Percentiles rank a stretch among this genome's conserved stretches.
phyloP scores from a whole-genome alignment of 306 rosid genomes.

The Acmispon strigosus region DNA sequence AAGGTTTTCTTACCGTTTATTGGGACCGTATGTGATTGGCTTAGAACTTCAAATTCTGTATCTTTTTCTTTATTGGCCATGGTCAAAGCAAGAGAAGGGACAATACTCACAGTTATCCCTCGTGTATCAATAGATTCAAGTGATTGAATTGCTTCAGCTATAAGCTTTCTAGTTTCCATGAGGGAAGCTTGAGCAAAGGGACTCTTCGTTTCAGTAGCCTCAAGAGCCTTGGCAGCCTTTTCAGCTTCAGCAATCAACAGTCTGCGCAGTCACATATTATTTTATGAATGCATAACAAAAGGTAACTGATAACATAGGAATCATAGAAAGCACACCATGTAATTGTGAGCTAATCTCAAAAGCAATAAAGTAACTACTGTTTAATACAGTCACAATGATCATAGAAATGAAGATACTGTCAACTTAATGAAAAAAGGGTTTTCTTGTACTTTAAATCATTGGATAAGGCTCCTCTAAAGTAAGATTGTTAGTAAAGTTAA shows the following conservation, averaged over 20 bases:
- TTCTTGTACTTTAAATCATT: too few relatives aligned
- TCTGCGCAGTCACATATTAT: slow-evolving; percentile 32
- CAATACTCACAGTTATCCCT: too few relatives aligned
- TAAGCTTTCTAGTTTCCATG: slow-evolving; percentile 61
- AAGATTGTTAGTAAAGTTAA: too few relatives aligned
- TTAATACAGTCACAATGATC: neutral
- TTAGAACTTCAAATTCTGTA: too few relatives aligned
- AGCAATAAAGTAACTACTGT: neutral
- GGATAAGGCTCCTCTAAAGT: too few relatives aligned
- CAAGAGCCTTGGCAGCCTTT: slow-evolving; percentile 71
- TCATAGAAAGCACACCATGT: neutral
- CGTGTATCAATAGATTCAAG: neutral
- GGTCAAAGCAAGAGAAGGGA: too few relatives aligned
- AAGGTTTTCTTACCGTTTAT: too few relatives aligned
- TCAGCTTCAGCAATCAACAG: slow-evolving; percentile 73
- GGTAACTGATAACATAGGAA: neutral
- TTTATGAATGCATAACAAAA: neutral
- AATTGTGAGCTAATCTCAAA: neutral
- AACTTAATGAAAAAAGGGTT: too few relatives aligned
- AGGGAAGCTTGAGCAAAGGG: slow-evolving; percentile 69
- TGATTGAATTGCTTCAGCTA: slow-evolving; percentile 63
- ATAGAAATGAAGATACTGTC: too few relatives aligned
- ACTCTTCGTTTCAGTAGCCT: slow-evolving; percentile 55
- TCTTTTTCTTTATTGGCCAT: too few relatives aligned
- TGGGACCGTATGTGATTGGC: too few relatives aligned